phyloP scores from a whole-genome alignment of 2,329 filamentous ascomycete species.

The Xenoacremonium recifei region DNA sequence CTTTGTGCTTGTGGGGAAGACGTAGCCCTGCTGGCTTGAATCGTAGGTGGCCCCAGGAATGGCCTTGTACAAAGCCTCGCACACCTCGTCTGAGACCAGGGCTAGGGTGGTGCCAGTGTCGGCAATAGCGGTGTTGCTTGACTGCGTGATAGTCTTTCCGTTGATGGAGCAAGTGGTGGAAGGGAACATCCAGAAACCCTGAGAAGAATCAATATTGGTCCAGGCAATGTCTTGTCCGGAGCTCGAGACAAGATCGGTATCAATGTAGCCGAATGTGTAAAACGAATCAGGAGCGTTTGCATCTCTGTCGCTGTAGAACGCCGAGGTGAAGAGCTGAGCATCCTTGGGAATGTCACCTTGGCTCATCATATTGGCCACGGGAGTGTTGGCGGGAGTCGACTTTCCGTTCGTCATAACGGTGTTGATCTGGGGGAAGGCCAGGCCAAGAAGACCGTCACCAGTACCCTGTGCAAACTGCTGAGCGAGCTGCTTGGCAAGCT shows the following conservation, averaged over 20 bases:
- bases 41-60: slow-evolving; percentile 5
- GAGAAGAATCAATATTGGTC: slow-evolving; percentile 5
- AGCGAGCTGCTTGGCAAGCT: slow-evolving; percentile 4
- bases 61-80: slow-evolving; percentile 3
- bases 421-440: slow-evolving; percentile 5
- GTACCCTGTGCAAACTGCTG: slow-evolving; percentile 3
- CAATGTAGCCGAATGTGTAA: slow-evolving; percentile 7
- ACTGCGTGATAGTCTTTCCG: slow-evolving; percentile 1
- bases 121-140: slow-evolving; percentile 4
- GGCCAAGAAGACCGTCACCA: slow-evolving; percentile 6
- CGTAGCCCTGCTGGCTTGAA: slow-evolving; percentile 4
- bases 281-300: slow-evolving; percentile 4
- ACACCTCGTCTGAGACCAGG: slow-evolving; percentile 3
- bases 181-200: slow-evolving; percentile 7
- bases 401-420: slow-evolving; percentile 3
- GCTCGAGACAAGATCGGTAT: slow-evolving; percentile 3
- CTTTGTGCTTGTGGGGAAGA: slow-evolving; percentile 6
- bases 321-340: slow-evolving; percentile 6
- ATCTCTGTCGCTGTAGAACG: slow-evolving; percentile 6
- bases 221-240: slow-evolving; percentile 5
- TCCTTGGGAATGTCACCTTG: slow-evolving; percentile 6
- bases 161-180: slow-evolving; percentile 3
- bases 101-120: slow-evolving; percentile 4
- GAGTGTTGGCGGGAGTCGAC: slow-evolving; percentile 3
- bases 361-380: slow-evolving; percentile 5